A percentile compares a stretch with the other conserved stretches of the same genome.
Evolutionary conservation across 2,329 filamentous ascomycete species (phyloP).

Genomic region (Catunica adiposa): DNA sequence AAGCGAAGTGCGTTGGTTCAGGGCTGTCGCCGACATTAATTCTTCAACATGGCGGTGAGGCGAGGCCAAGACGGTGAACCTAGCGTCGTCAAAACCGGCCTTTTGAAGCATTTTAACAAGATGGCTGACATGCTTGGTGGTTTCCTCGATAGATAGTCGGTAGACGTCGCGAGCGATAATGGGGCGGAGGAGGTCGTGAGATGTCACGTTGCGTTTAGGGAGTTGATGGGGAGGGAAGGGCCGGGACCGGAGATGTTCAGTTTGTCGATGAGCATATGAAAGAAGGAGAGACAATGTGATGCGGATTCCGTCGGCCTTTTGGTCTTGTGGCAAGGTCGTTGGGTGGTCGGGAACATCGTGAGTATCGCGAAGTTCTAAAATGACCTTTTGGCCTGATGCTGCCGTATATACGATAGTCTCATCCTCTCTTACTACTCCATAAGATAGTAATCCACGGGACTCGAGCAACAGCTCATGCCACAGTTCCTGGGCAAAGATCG

Average conservation of each 20-base stretch:
- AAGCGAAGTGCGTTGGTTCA: slow-evolving; percentile 26
- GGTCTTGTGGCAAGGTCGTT: slow-evolving; percentile 25
- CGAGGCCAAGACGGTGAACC: slow-evolving; percentile 27
- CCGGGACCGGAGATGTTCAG: slow-evolving; percentile 50
- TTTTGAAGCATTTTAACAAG: slow-evolving; percentile 29
- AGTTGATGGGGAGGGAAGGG: slow-evolving; percentile 27
- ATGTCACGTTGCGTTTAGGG: slow-evolving; percentile 24
- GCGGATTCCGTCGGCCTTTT: slow-evolving; percentile 47
- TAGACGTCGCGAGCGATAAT: slow-evolving; percentile 34
- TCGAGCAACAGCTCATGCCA: slow-evolving; percentile 83
- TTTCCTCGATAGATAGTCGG: slow-evolving; percentile 25
- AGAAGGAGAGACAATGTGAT: slow-evolving; percentile 61
- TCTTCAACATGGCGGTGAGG: slow-evolving; percentile 20
- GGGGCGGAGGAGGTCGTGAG: slow-evolving; percentile 35
- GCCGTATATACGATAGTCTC: slow-evolving; percentile 39
- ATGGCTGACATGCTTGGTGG: slow-evolving; percentile 27
- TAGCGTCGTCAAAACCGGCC: slow-evolving; percentile 28
- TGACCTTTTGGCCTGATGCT: slow-evolving; percentile 36
- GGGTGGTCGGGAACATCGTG: slow-evolving; percentile 29
- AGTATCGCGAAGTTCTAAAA: slow-evolving; percentile 46
- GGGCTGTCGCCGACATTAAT: slow-evolving; percentile 19
- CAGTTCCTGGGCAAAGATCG: slow-evolving; percentile 68
- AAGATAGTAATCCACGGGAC: slow-evolving; percentile 52
- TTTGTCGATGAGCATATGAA: slow-evolving; percentile 61
- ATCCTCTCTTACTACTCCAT: slow-evolving; percentile 49